These are phyloP conservation scores for Candida manassasensis DNA, from an alignment of 805 yeast species.

Conservation along the genomic window DNA sequence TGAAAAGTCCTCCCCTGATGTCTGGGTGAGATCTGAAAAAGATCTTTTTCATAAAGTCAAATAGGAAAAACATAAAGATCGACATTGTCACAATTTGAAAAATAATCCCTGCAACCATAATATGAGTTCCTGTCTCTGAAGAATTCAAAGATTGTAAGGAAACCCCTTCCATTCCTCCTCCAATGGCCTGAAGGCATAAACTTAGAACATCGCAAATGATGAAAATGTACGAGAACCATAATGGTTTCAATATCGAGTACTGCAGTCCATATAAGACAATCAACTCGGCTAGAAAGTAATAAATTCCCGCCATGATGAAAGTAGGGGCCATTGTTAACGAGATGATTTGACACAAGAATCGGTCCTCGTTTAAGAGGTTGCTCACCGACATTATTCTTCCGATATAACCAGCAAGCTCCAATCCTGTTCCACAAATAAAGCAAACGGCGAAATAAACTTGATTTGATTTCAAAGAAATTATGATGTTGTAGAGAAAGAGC, in stretches of 20 bases:
- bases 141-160: slow-evolving; percentile 28
- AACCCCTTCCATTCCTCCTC: slow-evolving; percentile 68
- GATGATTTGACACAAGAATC: slow-evolving; percentile 60
- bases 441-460: slow-evolving; percentile 67
- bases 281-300: slow-evolving; percentile 64
- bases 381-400: slow-evolving; percentile 50
- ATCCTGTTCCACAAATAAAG: slow-evolving; percentile 48
- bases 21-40: slow-evolving; percentile 23
- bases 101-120: slow-evolving; percentile 76
- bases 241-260: slow-evolving; percentile 51
- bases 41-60: slow-evolving; percentile 41
- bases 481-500: slow-evolving; percentile 18
- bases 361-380: slow-evolving; percentile 25
- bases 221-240: slow-evolving; percentile 60
- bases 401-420: slow-evolving; percentile 67
- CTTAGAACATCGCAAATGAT: slow-evolving; percentile 62
- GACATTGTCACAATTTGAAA: slow-evolving; percentile 71
- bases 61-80: slow-evolving; percentile 49
- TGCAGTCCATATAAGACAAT: slow-evolving; percentile 54
- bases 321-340: slow-evolving; percentile 77
- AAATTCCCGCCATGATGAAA: slow-evolving; percentile 79
- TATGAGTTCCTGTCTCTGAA: slow-evolving; percentile 48
- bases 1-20: slow-evolving; percentile 21
- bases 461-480: slow-evolving; percentile 36
- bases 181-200: slow-evolving; percentile 63